Percentiles rank a stretch among this genome's conserved stretches.
Conservation (phyloP, 176 grass and related monocot genomes). For the Bothriochloa decipiens region DNA sequence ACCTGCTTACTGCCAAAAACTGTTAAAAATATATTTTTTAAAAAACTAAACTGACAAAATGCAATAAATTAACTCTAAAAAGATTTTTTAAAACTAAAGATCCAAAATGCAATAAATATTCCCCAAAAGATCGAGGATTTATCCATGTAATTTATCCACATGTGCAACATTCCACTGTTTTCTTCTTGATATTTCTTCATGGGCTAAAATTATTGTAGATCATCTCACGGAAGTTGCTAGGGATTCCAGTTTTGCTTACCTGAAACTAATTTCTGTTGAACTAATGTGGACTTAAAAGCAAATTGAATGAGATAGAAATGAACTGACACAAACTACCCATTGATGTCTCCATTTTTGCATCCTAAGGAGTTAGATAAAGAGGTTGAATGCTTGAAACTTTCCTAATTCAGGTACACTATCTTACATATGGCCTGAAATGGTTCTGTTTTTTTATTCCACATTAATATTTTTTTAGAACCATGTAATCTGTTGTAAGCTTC, state of each 20-base stretch:
- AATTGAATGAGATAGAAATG: neutral
- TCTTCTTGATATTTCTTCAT: slow-evolving; percentile 11
- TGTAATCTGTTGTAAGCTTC: neutral
- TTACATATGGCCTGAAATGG: neutral
- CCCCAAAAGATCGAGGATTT: neutral
- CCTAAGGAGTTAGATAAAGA: neutral
- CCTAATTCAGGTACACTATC: slow-evolving; percentile 37
- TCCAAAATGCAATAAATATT: neutral
- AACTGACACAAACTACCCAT: neutral
- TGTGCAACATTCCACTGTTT: neutral
- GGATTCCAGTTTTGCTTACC: neutral
- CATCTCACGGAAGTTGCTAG: slow-evolving; percentile 5
- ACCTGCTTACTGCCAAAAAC: neutral
- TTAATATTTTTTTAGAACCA: neutral
- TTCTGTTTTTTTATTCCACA: neutral
- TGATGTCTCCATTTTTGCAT: neutral
- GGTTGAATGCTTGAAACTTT: slow-evolving; percentile 14
- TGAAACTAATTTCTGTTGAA: neutral
- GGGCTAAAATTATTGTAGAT: neutral
- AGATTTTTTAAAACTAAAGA: neutral
- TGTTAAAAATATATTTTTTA: neutral
- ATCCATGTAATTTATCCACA: neutral
- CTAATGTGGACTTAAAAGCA: neutral
- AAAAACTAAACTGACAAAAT: neutral
- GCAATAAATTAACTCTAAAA: neutral